These are phyloP conservation scores for Solanum neorickii DNA, from an alignment of 257 asterid genomes.

Conservation along the genomic window DNA sequence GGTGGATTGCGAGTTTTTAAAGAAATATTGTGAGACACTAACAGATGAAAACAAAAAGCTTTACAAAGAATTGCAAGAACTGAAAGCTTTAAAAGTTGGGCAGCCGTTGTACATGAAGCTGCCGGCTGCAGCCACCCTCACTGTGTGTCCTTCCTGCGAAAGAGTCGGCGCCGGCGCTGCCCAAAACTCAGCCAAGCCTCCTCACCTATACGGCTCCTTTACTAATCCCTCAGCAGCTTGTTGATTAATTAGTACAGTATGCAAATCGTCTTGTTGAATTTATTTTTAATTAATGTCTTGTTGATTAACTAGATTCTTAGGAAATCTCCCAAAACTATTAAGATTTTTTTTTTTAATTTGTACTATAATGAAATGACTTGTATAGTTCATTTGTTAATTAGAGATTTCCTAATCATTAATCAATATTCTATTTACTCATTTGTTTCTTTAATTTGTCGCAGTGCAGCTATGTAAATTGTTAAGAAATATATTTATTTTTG, in stretches of 20 bases:
- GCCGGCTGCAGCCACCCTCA: neutral
- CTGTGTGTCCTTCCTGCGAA: constrained; percentile 4
- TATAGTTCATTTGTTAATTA: neutral
- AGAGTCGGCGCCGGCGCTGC: neutral
- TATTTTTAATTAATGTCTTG: neutral
- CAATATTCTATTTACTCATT: neutral
- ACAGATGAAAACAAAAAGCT: constrained; percentile 14
- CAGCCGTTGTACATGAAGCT: constrained; percentile 6
- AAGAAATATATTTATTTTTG: neutral
- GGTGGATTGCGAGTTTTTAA: constrained; percentile 11
- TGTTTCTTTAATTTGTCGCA: neutral
- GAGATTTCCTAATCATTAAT: neutral
- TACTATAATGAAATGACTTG: neutral
- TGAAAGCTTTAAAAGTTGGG: constrained; percentile 5
- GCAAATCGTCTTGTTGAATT: neutral
- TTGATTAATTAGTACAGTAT: neutral
- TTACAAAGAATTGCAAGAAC: constrained; percentile 14
- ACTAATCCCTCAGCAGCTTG: neutral
- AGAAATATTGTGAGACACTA: constrained; percentile 9
- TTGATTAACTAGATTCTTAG: neutral
- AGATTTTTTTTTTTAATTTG: neutral
- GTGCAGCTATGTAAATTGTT: neutral
- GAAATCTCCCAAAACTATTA: neutral
- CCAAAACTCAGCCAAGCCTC: neutral
- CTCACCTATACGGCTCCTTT: neutral